phyloP scores from a whole-genome alignment of 768 basidiomycete species.

The Naganishia vishniacii region DNA sequence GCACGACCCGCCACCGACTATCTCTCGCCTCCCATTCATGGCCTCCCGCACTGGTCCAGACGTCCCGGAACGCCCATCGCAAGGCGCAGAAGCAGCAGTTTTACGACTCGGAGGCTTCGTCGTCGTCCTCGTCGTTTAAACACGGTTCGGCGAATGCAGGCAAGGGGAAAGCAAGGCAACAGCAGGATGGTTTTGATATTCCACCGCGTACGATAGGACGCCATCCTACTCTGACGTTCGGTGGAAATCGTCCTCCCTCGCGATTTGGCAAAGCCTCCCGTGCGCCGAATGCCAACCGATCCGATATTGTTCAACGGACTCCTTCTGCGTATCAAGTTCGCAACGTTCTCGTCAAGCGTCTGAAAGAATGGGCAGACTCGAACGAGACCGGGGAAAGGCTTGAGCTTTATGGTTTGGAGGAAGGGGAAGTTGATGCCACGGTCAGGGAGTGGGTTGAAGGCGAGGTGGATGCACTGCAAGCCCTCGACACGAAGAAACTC shows the following conservation, averaged over 20 bases:
- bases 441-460: background rate
- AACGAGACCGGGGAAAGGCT: constrained; percentile 7
- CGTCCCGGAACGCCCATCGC: background rate
- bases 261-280: background rate
- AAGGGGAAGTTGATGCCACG: background rate
- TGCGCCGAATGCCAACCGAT: constrained; percentile 4
- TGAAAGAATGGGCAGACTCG: constrained; percentile 19
- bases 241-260: no score
- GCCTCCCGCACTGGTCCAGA: background rate
- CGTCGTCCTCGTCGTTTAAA: background rate
- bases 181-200: background rate
- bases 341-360: constrained; percentile 17
- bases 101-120: background rate
- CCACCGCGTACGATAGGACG: background rate
- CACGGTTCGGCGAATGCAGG: background rate
- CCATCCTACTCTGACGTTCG: background rate
- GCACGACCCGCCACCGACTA: background rate
- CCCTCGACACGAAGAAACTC: background rate
- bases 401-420: constrained; percentile 2
- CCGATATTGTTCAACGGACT: constrained; percentile 7
- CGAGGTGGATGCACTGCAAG: constrained; percentile 4
- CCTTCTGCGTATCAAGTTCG: constrained; percentile 18
- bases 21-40: background rate
- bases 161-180: background rate
- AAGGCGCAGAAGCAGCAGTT: constrained; percentile 1